Base-by-base conservation (phyloP, 176 grass and related monocot genomes). In the Lolium perenne region DNA sequence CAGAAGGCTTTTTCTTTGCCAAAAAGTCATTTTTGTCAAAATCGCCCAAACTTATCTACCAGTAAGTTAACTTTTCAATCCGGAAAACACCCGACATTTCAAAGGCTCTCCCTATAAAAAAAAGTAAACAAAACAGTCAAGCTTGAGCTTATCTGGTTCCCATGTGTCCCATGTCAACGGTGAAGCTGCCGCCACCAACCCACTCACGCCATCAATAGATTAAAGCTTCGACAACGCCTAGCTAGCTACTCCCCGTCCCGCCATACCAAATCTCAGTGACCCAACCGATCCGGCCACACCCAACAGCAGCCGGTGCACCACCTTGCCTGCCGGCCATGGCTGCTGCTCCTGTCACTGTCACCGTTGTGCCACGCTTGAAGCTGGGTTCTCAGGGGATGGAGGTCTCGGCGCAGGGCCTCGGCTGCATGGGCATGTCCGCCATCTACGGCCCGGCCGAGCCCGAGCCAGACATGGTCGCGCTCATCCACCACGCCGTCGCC, bases 371-470 rank as follows among this genome's bases (percentile, higher is more conserved):
- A 16, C 73, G 48, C 48, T 4, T 97, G 21, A 92, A 92, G 90
- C 84, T 97, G 6, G 92, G 92, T 0, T 94, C 86, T 0, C 92
- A 97, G 62, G 95, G 95, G 8, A 76, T 97, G 29, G 88, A 94
- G 88, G 90, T 97, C 21, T 97, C 90, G 16, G 81, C 77, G 10
- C 95, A 92, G 77, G 88, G 92, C 43, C 88, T 97, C 13, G 95
- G 95, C 38, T 97, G 95, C 84, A 88, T 94, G 90, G 86, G 95
- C n/a, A 97, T 97, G 95, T 92, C 91, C 8, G 21, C 64, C 83
- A 81, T 86, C 84, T 94, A 97, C 62, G 92, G 95, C 13, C 70
- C 82, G 58, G 85, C 89, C 64, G 91, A 97, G 78, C 85, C 91
- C 6, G 92, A 97, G 35, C 23, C 87, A 1, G 89, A 94, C 75